These are phyloP conservation scores for Colletotrichum sp. DNA, from an alignment of 2,329 filamentous ascomycete species.

Conservation along the genomic window DNA sequence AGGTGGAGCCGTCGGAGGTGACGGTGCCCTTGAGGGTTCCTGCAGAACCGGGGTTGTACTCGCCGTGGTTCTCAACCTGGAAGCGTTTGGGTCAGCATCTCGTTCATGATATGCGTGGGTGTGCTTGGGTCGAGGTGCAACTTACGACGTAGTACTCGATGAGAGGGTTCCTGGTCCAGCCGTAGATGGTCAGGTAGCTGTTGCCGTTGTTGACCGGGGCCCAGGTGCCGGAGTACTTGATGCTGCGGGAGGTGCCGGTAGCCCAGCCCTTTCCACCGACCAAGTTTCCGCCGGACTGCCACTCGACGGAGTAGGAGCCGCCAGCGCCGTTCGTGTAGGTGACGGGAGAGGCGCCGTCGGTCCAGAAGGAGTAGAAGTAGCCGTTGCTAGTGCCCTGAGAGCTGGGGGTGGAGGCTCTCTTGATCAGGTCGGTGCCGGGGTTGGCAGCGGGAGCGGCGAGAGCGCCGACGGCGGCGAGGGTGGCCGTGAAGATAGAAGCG, in stretches of 20 bases:
- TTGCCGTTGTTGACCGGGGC: constrained; percentile 33
- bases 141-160: constrained; percentile 34
- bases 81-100: not conserved
- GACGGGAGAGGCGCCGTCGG: constrained; percentile 42
- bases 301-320: constrained; percentile 49
- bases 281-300: constrained; percentile 55
- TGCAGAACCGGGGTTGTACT: constrained; percentile 38
- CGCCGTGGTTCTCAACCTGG: constrained; percentile 38
- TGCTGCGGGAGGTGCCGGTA: constrained; percentile 46
- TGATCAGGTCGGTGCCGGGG: not conserved
- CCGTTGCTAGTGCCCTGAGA: constrained; percentile 34
- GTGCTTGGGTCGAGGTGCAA: not conserved
- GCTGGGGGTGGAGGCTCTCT: constrained; percentile 30
- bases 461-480: constrained; percentile 13
- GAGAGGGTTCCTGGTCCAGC: constrained; percentile 38
- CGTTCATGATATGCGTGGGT: not conserved
- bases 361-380: constrained; percentile 52
- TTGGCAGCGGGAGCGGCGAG: constrained; percentile 14
- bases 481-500: constrained; percentile 13
- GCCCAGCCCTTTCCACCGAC: constrained; percentile 65
- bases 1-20: constrained; percentile 39
- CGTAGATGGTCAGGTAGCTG: constrained; percentile 42
- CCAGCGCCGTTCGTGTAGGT: constrained; percentile 48
- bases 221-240: constrained; percentile 34
- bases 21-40: constrained; percentile 37